A percentile compares a stretch with the other conserved stretches of the same genome.
phyloP scores from a whole-genome alignment of 352 stramenopile species.

The Elongisporangium senticosum region DNA sequence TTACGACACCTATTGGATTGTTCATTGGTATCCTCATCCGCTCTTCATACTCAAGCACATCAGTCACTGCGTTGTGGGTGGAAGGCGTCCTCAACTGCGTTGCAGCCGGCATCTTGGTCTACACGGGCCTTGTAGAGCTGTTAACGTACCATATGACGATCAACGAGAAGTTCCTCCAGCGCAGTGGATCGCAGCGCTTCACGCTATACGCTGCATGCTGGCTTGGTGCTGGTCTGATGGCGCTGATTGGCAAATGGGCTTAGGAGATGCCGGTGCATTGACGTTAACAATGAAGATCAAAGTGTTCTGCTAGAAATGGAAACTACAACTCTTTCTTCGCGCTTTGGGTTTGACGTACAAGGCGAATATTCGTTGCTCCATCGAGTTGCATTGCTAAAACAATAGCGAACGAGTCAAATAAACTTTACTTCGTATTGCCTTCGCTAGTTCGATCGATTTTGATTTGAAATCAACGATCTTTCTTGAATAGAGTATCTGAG shows the following conservation, averaged over 20 bases:
- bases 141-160: slow-evolving; percentile 69
- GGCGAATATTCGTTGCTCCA: no score
- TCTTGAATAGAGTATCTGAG: no score
- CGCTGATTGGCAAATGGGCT: slow-evolving; percentile 64
- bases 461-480: no score
- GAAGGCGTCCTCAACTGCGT: slow-evolving; percentile 60
- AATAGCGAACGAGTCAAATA: no score
- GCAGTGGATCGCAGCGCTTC: slow-evolving; percentile 23
- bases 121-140: slow-evolving; percentile 59
- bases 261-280: slow-evolving; percentile 8
- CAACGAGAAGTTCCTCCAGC: slow-evolving; percentile 48
- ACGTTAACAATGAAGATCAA: neutral
- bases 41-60: slow-evolving; percentile 45
- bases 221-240: slow-evolving; percentile 49
- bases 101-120: slow-evolving; percentile 61
- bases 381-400: no score
- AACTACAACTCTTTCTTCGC: neutral
- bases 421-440: no score
- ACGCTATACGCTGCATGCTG: slow-evolving; percentile 39
- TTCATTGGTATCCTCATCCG: slow-evolving; percentile 54
- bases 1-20: slow-evolving; percentile 50
- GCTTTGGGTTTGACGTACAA: no score
- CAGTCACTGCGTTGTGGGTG: slow-evolving; percentile 42
- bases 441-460: no score
- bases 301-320: neutral